phyloP scores from a whole-genome alignment of 441 rosid genomes.

The Codiaeum variegatum region DNA sequence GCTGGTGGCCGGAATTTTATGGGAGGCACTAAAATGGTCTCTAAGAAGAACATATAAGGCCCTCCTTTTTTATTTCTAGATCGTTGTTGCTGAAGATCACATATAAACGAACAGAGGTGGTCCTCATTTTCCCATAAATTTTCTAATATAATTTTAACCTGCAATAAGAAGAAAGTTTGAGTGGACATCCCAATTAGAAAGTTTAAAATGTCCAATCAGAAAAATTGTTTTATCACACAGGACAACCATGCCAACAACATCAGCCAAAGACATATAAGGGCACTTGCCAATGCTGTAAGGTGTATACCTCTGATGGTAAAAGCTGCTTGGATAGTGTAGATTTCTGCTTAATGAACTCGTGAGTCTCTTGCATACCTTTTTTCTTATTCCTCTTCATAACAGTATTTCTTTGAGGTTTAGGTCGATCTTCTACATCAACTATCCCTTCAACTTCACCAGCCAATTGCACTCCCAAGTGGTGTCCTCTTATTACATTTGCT shows the following conservation, averaged over 20 bases:
- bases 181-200: neutral
- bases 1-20: slow-evolving; percentile 87
- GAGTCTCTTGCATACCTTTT: slow-evolving; percentile 24
- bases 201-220: no score
- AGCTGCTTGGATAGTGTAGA: slow-evolving; percentile 40
- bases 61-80: slow-evolving; percentile 45
- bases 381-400: slow-evolving; percentile 28
- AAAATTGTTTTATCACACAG: neutral
- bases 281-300: no score
- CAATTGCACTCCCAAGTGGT: slow-evolving; percentile 32
- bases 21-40: slow-evolving; percentile 80
- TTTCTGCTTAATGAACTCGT: slow-evolving; percentile 38
- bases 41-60: slow-evolving; percentile 70
- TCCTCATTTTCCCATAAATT: slow-evolving; percentile 82
- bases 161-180: slow-evolving; percentile 21
- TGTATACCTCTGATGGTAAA: slow-evolving; percentile 71
- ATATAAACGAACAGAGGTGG: slow-evolving; percentile 69
- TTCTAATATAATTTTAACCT: slow-evolving; percentile 64
- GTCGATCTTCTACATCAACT: slow-evolving; percentile 35
- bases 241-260: neutral
- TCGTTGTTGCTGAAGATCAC: slow-evolving; percentile 66
- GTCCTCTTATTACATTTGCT: slow-evolving; percentile 52
- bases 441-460: slow-evolving; percentile 33
- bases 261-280: slow-evolving; percentile 2
- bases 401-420: slow-evolving; percentile 26